Base-by-base conservation (phyloP, 768 basidiomycete species). In the Amanita rubescens region DNA sequence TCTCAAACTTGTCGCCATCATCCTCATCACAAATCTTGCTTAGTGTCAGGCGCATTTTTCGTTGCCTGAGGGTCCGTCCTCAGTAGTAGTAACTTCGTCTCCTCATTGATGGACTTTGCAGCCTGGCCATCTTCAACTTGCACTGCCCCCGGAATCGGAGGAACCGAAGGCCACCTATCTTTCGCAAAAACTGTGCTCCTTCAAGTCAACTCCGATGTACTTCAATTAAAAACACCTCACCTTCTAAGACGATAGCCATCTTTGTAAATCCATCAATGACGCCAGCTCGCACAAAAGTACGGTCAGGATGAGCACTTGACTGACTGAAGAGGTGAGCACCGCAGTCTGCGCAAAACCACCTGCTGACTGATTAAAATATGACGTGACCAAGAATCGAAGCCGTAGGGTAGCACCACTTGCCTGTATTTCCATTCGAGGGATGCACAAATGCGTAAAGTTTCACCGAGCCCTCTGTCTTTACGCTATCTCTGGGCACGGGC, bases 131-230 rank as follows among this genome's bases (percentile, higher is more conserved):
- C 39, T 32, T 48, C 43, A 14, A n/a, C 14, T 48, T 54, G 53
- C 10, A 35, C 1, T 19, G 53, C 53, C 1, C 53, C 53, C 30
- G 25, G 24, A 14, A 48, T 20, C 9, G 44, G 35, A 19, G 44
- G 24, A 14, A 54, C n/a, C 30, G 24, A 15, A 5, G 53, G 25
- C 53, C 53, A 54, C n/a, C 53, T 38, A 22, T 54, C 53, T 37
- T 54, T 48, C 4, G 32, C n/a, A n/a, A 49, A 49, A 35, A 39
- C 48, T 49, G 20, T 1, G 30, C n/a, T n/a, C n/a, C n/a, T n/a
- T n/a, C n/a, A n/a, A n/a, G 15, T 17, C 35, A 37, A 30, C 8
- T 30, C 27, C 3, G 27, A 30, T 8, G 35, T 12, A 37, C 35
- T 11, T 37, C 33, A 35, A 8, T 11, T 19, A 9, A 33, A 8